Evolutionary conservation across 164 flowering plant genomes (phyloP).

Genomic region (Paratinospora sagittata): DNA sequence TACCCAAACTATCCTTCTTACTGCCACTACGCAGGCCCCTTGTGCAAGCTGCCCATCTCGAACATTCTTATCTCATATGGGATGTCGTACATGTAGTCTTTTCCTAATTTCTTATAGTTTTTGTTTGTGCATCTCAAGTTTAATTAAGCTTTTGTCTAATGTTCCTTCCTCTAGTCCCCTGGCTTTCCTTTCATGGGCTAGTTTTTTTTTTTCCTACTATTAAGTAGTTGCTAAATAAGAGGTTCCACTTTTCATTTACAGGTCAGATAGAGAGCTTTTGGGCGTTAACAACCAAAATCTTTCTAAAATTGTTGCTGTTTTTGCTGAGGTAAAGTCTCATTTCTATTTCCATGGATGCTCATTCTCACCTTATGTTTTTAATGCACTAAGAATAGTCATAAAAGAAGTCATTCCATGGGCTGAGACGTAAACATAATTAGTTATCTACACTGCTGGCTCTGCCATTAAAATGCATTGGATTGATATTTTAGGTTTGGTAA

Average conservation of each 20-base stretch:
- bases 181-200: no score
- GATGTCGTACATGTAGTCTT: not conserved
- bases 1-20: not conserved
- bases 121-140: no score
- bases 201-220: not conserved
- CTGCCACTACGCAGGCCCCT: no score
- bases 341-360: not conserved
- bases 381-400: not conserved
- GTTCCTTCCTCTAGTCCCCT: not conserved
- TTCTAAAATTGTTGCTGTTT: slow-evolving; percentile 82
- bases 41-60: no score
- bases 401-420: not conserved
- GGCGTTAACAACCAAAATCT: slow-evolving; percentile 89
- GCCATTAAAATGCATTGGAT: not conserved
- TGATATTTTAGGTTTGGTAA: not conserved
- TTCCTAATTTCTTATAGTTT: no score
- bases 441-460: not conserved
- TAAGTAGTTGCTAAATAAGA: not conserved
- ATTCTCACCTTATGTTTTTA: not conserved
- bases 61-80: not conserved
- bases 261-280: slow-evolving; percentile 86
- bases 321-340: slow-evolving; percentile 76
- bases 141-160: no score
- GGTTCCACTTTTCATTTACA: slow-evolving; percentile 26
- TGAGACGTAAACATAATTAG: no score